These are phyloP conservation scores for Hymenoscyphus infarciens DNA, from an alignment of 2,329 filamentous ascomycete genomes.

Conservation along the genomic window DNA sequence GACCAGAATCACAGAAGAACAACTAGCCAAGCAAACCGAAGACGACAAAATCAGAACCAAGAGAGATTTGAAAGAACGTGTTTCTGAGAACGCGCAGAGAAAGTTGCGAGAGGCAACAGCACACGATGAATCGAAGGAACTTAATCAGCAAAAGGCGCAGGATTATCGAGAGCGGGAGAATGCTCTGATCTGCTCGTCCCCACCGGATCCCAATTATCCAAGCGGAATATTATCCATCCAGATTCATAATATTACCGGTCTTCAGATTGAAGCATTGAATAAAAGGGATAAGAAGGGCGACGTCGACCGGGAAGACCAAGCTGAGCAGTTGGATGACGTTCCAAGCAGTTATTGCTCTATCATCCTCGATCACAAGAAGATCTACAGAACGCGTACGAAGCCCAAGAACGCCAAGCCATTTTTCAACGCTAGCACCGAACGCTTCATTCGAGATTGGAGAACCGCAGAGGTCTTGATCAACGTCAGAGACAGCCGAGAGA, in stretches of 20 bases:
- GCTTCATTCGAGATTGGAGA: slow-evolving; percentile 66
- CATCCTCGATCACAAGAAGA: slow-evolving; percentile 68
- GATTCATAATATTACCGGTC: slow-evolving; percentile 32
- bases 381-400: slow-evolving; percentile 70
- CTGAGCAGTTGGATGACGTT: slow-evolving; percentile 59
- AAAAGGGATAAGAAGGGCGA: slow-evolving; percentile 21
- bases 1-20: slow-evolving; percentile 56
- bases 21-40: slow-evolving; percentile 58
- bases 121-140: slow-evolving; percentile 54
- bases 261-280: slow-evolving; percentile 24
- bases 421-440: slow-evolving; percentile 73
- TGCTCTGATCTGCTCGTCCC: slow-evolving; percentile 64
- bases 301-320: slow-evolving; percentile 51
- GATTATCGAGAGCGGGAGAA: slow-evolving; percentile 60
- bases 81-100: slow-evolving; percentile 49
- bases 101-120: slow-evolving; percentile 62
- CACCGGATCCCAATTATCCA: slow-evolving; percentile 57
- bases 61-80: slow-evolving; percentile 56
- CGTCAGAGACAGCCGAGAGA: slow-evolving; percentile 63
- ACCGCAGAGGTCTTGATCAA: slow-evolving; percentile 64
- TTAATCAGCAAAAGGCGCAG: slow-evolving; percentile 65
- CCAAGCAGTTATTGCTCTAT: slow-evolving; percentile 71
- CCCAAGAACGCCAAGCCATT: slow-evolving; percentile 76
- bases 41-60: slow-evolving; percentile 55
- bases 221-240: slow-evolving; percentile 56